Evolutionary conservation across 2,329 filamentous ascomycete species (phyloP), one percentile per base, ranked within the genome.

Genomic region (Neonectria faginata): DNA sequence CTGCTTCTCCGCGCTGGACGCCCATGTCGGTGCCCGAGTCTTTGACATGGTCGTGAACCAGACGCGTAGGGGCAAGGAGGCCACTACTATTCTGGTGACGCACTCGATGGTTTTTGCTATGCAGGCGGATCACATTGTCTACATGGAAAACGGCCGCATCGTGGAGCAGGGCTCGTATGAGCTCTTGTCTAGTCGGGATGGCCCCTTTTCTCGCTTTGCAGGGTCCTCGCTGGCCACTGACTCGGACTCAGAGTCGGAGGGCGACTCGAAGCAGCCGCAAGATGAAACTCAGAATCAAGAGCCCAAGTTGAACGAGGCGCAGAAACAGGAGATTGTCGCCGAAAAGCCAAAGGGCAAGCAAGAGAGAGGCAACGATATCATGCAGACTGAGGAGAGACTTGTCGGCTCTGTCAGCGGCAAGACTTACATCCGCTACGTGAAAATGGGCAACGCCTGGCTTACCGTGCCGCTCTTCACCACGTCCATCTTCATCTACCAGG

Each of bases 1-100:
- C 77, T 95, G 94, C 67, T 84, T 97, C 44, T 96, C 92, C 75
- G 94, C 94, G 18, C 47, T 68, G 39, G 66, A 70, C 57, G 57
- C 52, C 57, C 52, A 42, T n/a, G 52, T 55, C 22, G 62, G 67
- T 41, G 47, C 53, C 20, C 62, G 57, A 39, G 63, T 69, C 39
- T 64, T 70, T 53, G 66, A 70, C 50, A 65, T 45, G 44, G 66
- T 68, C n/a, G 58, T 71, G 33, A 69, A 67, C 33, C 55, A 65
- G 25, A 54, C 67, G 9, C 60, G 64, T 14, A 67, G 53, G 50
- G 39, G 63, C 44, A 57, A 65, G 27, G 63, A 70, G 27, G 58
- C 50, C 18, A 72, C 70, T 7, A 59, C 71, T 55, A 62, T 74
- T n/a, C 65, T 74, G 14, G 66, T 70, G 39, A 74, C 72, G 2